Percentiles rank a stretch among this genome's conserved stretches.
Evolutionary conservation across 2,329 filamentous ascomycete species (phyloP).

Genomic region (Curvularia verruculosa): DNA sequence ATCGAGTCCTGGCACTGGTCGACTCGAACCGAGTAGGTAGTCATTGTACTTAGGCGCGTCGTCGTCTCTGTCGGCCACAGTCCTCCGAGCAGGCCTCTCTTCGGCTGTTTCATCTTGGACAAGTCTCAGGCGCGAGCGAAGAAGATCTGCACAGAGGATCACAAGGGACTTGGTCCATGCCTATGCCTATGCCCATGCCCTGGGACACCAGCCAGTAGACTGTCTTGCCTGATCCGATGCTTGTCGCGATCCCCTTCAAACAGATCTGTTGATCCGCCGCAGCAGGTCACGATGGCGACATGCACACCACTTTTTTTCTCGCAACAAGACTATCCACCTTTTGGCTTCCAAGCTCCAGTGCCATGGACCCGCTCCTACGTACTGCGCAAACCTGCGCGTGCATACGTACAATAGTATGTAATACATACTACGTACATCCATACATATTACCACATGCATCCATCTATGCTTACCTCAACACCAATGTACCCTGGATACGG

Average conservation of each 20-base stretch:
- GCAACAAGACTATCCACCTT: background rate
- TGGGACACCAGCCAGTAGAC: background rate
- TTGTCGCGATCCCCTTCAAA: constrained; percentile 6
- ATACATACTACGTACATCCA: background rate
- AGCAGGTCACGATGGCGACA: constrained; percentile 1
- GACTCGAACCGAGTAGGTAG: constrained; percentile 9
- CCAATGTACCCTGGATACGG: too few relatives aligned
- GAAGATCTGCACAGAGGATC: constrained; percentile 34
- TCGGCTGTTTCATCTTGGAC: constrained; percentile 38
- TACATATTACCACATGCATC: too few relatives aligned
- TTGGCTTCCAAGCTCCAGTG: background rate
- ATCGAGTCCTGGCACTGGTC: constrained; percentile 15
- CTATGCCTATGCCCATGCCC: too few relatives aligned
- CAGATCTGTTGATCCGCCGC: constrained; percentile 4
- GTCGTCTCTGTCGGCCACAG: background rate
- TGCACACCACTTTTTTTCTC: background rate
- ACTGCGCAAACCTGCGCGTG: background rate
- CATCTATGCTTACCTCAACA: too few relatives aligned
- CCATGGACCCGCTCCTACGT: background rate
- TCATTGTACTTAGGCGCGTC: background rate
- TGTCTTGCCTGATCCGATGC: constrained; percentile 12
- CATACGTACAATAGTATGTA: too few relatives aligned
- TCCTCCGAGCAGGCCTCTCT: constrained; percentile 21
- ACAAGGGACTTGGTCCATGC: constrained; percentile 19
- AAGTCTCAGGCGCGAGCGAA: constrained; percentile 17